Base-by-base conservation (phyloP, 768 basidiomycete species). In the Pleurotus citrinopileatus region DNA sequence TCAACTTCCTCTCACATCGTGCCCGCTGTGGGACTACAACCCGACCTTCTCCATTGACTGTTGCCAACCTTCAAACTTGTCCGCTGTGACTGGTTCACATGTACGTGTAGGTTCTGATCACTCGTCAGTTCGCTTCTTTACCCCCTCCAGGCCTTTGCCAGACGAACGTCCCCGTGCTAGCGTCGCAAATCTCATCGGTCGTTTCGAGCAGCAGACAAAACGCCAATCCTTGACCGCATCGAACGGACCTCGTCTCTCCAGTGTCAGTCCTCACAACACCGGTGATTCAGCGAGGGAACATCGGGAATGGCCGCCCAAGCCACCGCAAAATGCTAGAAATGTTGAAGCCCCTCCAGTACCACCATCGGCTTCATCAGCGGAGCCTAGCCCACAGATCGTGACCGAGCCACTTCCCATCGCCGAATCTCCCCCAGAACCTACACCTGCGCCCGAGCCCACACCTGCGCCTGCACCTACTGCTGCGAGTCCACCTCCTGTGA, bases 101-200 rank as follows among this genome's bases (percentile, higher is more conserved):
- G 45, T 55, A 52, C 34, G 27, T 44, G 59, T 62, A 44, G 42
- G 60, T 51, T 57, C 57, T 56, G 58, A 60, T 58, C 55, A 43
- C 55, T 59, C 40, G 25, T 20, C 40, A 23, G 9, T 27, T 52
- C 52, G n/a, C 42, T 34, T 43, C 42, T 38, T 34, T 23, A 51
- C 25, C 29, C 29, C 19, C 42, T 25, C 29, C 64, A 92, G 90
- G 91, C 87, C 88, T 53, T 72, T 91, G 58, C 90, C 91, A 69
- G 91, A 93, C 77, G 91, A 94, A 73, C 82, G 87, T 65, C 90
- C 91, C 45, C 87, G 91, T 56, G 82, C 82, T 66, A 90, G 87
- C 62, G 91, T 94, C 44, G 91, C 91, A 59, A 94, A 92, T 66
- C 86, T 94, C 71, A 94, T 94, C 63, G 91, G 91, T 48, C 81